Percentiles rank a stretch among this genome's conserved stretches.
phyloP scores from a whole-genome alignment of 176 grass and related monocot species.

The Olyra latifolia region DNA sequence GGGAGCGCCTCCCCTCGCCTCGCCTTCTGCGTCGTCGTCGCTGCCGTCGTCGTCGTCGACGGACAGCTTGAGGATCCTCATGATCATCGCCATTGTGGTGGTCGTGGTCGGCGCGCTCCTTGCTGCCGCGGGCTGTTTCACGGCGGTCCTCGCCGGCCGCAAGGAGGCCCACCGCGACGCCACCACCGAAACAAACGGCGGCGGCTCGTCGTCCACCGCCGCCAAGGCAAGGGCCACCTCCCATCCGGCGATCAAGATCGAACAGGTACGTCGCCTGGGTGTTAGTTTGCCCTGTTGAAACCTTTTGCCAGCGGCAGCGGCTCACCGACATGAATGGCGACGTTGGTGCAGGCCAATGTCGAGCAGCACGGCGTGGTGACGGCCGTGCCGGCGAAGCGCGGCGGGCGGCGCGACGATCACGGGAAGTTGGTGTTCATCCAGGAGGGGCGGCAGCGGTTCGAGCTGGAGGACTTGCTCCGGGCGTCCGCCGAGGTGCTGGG shows the following conservation, averaged over 20 bases:
- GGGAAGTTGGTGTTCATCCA: constrained; percentile 60
- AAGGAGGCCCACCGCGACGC: not conserved
- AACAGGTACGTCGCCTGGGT: constrained; percentile 30
- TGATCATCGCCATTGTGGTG: constrained; percentile 54
- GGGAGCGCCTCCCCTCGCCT: not conserved
- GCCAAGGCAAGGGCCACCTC: constrained; percentile 17
- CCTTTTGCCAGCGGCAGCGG: not conserved
- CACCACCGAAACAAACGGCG: constrained; percentile 14
- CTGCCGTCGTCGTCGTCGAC: not conserved
- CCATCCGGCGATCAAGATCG: constrained; percentile 33
- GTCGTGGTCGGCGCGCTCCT: constrained; percentile 42
- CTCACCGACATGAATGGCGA: not conserved
- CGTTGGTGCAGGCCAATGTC: not conserved
- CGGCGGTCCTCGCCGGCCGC: constrained; percentile 24
- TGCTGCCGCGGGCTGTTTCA: constrained; percentile 26
- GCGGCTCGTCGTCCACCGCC: not conserved
- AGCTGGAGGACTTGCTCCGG: constrained; percentile 79
- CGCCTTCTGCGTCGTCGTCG: not conserved
- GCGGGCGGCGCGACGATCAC: constrained; percentile 44
- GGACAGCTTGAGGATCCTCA: constrained; percentile 33
- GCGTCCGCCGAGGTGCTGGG: constrained; percentile 82
- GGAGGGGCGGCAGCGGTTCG: constrained; percentile 56
- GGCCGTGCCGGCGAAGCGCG: constrained; percentile 28
- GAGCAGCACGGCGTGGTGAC: constrained; percentile 25
- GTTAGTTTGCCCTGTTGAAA: not conserved